A percentile compares a stretch with the other conserved stretches of the same genome.
These are phyloP conservation scores for Aureobasidium subglaciale DNA, from an alignment of 2,329 filamentous ascomycete species.

Conservation along the genomic window DNA sequence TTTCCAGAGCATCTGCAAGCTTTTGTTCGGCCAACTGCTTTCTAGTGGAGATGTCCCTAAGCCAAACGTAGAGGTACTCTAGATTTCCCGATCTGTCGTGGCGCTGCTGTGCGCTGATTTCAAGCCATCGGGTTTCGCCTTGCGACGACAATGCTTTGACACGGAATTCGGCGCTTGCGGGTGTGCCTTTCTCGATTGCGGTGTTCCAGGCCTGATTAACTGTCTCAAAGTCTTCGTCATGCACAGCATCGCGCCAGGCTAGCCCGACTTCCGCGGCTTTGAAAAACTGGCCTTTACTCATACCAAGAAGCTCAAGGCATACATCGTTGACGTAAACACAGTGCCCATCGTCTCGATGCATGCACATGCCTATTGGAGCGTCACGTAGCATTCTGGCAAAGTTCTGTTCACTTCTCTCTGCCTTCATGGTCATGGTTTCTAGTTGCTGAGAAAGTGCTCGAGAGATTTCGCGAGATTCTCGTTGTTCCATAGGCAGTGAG, in stretches of 20 bases:
- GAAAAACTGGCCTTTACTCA: constrained; percentile 18
- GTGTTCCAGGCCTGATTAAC: neutral
- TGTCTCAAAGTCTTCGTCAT: constrained; percentile 1
- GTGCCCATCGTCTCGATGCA: constrained; percentile 21
- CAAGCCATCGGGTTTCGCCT: neutral
- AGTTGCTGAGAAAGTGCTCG: constrained; percentile 32
- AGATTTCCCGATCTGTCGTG: neutral
- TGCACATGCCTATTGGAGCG: constrained; percentile 32
- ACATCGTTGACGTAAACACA: constrained; percentile 36
- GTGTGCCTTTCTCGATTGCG: neutral
- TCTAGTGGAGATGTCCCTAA: neutral
- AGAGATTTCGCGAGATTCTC: constrained; percentile 27
- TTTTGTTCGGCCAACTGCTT: constrained; percentile 20
- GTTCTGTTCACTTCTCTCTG: constrained; percentile 30
- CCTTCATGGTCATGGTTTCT: constrained; percentile 25
- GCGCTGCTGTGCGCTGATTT: neutral
- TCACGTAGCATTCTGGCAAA: constrained; percentile 35
- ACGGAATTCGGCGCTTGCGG: neutral
- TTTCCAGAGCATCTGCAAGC: constrained; percentile 30
- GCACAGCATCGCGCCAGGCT: constrained; percentile 12
- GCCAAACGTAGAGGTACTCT: neutral
- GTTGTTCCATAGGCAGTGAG: neutral
- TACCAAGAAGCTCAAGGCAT: constrained; percentile 31
- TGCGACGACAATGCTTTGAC: neutral
- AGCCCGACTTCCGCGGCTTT: constrained; percentile 19